These are phyloP conservation scores for Clausena lansium DNA, from an alignment of 345 rosid genomes.

Conservation along the genomic window DNA sequence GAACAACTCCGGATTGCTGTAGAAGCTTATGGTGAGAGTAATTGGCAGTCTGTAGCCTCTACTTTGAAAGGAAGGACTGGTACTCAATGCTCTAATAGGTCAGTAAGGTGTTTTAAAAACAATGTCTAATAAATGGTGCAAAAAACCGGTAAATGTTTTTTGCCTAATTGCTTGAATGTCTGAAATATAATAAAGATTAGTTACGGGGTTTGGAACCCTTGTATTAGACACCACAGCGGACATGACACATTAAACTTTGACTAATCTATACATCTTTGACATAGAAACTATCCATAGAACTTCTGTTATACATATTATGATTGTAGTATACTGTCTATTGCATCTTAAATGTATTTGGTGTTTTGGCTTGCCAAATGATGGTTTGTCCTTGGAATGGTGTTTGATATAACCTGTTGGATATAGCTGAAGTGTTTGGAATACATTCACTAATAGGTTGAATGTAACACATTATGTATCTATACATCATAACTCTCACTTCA, in stretches of 20 bases:
- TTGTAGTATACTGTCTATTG: neutral
- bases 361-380: neutral
- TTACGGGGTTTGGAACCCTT: neutral
- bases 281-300: neutral
- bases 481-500: neutral
- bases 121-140: neutral
- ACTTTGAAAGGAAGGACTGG: conserved; percentile 72
- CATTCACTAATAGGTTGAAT: neutral
- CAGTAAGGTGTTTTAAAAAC: conserved; percentile 29
- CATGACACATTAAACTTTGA: neutral
- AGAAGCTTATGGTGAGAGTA: conserved; percentile 57
- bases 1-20: conserved; percentile 76
- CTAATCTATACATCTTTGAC: neutral
- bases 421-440: neutral
- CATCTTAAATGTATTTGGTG: neutral
- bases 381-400: neutral
- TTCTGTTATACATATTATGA: neutral
- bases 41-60: conserved; percentile 91
- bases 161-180: neutral
- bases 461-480: neutral
- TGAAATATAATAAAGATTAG: conserved; percentile 1
- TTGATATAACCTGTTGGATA: neutral
- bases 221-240: neutral
- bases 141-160: neutral
- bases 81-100: conserved; percentile 90